A percentile compares a stretch with the other conserved stretches of the same genome.
These are phyloP conservation scores for Cokeromyces recurvatus DNA, from an alignment of 371 early-diverging fungal genomes.

Conservation along the genomic window DNA sequence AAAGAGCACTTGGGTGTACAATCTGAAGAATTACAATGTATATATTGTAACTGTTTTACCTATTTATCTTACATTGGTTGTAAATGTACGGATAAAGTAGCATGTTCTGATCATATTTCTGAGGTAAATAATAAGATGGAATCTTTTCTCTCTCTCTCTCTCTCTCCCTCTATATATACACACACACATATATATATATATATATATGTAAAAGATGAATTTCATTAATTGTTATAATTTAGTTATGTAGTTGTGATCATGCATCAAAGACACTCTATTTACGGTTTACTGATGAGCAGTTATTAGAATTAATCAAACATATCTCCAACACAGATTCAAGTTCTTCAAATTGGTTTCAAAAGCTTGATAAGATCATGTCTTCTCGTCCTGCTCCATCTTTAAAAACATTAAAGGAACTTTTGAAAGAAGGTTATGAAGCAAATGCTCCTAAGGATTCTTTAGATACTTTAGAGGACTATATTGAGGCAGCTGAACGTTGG, in stretches of 20 bases:
- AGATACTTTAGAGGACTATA: slow-evolving; percentile 38
- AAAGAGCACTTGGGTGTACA: slow-evolving; percentile 29
- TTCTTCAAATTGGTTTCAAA: slow-evolving; percentile 41
- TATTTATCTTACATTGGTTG: slow-evolving; percentile 68
- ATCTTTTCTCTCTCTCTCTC: too few relatives aligned
- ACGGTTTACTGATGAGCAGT: slow-evolving; percentile 51
- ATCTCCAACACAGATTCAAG: slow-evolving; percentile 15
- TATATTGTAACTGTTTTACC: slow-evolving; percentile 66
- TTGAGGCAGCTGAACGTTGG: slow-evolving; percentile 47
- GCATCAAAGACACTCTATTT: slow-evolving; percentile 40
- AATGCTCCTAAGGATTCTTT: slow-evolving; percentile 25
- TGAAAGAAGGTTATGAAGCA: slow-evolving; percentile 49
- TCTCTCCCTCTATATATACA: too few relatives aligned
- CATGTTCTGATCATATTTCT: slow-evolving; percentile 57
- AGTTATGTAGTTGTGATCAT: slow-evolving; percentile 54
- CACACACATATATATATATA: too few relatives aligned
- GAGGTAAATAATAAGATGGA: slow-evolving; percentile 43
- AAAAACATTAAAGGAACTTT: slow-evolving; percentile 44
- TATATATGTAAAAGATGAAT: not conserved
- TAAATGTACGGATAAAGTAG: slow-evolving; percentile 57
- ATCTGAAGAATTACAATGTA: slow-evolving; percentile 62
- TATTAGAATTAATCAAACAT: slow-evolving; percentile 32
- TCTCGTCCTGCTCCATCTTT: slow-evolving; percentile 44
- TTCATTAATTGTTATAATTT: not conserved
- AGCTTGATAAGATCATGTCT: slow-evolving; percentile 29